phyloP scores from a whole-genome alignment of 495 filamentous ascomycete species.

The Cercophora samala region DNA sequence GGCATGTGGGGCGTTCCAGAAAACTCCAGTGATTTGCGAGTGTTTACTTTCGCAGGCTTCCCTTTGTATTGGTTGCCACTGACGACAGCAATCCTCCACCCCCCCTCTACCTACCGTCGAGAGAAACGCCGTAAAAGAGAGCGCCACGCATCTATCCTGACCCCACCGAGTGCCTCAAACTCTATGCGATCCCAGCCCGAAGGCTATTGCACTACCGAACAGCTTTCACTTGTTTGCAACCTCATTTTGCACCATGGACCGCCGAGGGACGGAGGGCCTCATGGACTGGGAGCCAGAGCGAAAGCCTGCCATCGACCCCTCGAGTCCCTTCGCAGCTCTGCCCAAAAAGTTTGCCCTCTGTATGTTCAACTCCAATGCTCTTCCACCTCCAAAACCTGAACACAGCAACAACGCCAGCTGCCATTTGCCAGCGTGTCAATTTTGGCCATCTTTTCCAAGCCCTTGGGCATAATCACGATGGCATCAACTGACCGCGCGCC shows the following conservation, averaged over 20 bases:
- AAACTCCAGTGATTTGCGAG: slow-evolving; percentile 5
- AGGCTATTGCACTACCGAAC: neutral
- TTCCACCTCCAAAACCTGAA: neutral
- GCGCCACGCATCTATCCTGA: neutral
- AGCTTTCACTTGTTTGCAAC: neutral
- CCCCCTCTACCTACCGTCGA: slow-evolving; percentile 6
- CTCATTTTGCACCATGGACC: slow-evolving; percentile 33
- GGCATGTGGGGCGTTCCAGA: slow-evolving; percentile 20
- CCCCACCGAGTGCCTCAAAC: neutral
- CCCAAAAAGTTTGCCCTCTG: slow-evolving; percentile 25
- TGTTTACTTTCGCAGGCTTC: slow-evolving; percentile 28
- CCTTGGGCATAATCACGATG: neutral
- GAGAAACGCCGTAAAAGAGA: neutral
- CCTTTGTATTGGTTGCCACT: slow-evolving; percentile 26
- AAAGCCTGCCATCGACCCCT: slow-evolving; percentile 42
- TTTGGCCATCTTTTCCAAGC: neutral
- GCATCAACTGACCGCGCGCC: slow-evolving; percentile 15
- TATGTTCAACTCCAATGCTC: slow-evolving; percentile 17
- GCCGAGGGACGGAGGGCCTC: slow-evolving; percentile 43
- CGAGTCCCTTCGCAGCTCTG: slow-evolving; percentile 46
- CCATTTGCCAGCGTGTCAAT: neutral
- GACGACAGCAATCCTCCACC: slow-evolving; percentile 20
- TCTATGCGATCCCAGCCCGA: neutral
- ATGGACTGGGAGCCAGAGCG: slow-evolving; percentile 54
- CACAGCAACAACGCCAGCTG: neutral